Base-by-base conservation (phyloP, 1,284 basidiomycete genomes). In the Leccinum fallax region DNA sequence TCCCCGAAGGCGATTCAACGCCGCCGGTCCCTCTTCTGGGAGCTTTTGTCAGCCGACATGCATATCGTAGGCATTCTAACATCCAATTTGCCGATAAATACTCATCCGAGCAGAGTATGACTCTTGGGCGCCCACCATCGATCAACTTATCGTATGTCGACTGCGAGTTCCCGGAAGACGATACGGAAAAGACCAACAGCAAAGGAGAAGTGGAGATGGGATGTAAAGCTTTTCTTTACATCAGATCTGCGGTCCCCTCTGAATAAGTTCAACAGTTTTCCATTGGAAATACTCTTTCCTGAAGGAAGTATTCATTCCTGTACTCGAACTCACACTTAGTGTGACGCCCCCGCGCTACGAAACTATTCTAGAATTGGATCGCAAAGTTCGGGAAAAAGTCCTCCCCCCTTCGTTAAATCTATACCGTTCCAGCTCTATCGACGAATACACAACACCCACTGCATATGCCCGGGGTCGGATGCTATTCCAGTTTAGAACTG, bases 11-110 rank as follows among this genome's bases (percentile, higher is more conserved):
- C 77, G 10, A 80, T 85, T 19, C 80, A 87, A 65, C 76, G 84
- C 49, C 78, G 86, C 59, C 79, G 87, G 49, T 70, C 71, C 9
- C 71, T 88, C 9, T 88, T 87, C 65, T 88, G 85, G 83, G 86
- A 88, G 67, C 67, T 86, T 15, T 79, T 83, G 60, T 77, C 81
- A 6, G 66, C 75, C 6, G 85, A 87, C 65, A 68, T 80, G 34
- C 83, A 81, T 65, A 79, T 81, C 67, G 84, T 84, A 61, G 49
- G 78, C 70, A 9, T 52, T 30, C 24, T 49, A 48, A 15, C 55
- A 32, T 10, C 24, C 28, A 34, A 4, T 24, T 57, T 36, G 26
- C 38, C 5, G 5, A 57, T 4, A 10, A 60, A 46, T 66, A 60
- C 65, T 28, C 62, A 59, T 30, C 62, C 21, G 49, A 34, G 56